Conservation (phyloP, 2,329 filamentous ascomycete genomes). For the Ambrosiella beaveri region DNA sequence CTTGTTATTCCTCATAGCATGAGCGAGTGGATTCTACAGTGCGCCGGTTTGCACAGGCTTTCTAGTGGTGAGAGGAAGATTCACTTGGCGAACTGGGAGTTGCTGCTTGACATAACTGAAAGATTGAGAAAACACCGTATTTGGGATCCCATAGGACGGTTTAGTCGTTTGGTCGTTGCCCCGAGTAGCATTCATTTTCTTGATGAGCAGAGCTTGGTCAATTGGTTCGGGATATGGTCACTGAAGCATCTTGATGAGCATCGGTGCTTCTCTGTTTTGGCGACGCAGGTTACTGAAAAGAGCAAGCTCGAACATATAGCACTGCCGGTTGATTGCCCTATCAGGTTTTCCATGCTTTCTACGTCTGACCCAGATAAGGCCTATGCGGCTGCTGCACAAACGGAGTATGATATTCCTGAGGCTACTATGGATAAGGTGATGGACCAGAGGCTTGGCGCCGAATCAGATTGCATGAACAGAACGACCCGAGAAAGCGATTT, state of each 20-base stretch:
- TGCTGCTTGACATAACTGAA: too few species aligned
- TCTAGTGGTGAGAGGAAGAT: too few species aligned
- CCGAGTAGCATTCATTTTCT: constrained; percentile 33
- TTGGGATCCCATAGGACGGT: too few species aligned
- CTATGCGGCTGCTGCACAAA: not conserved
- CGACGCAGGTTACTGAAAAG: constrained; percentile 22
- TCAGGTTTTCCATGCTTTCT: constrained; percentile 21
- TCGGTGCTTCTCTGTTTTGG: constrained; percentile 38
- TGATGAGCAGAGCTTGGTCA: constrained; percentile 44
- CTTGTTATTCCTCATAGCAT: not conserved
- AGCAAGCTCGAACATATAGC: not conserved
- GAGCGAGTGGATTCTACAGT: too few species aligned
- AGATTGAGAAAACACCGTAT: too few species aligned
- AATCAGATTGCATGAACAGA: too few species aligned
- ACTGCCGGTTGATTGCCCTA: constrained; percentile 5
- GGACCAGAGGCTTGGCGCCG: too few species aligned
- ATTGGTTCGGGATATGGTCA: constrained; percentile 46
- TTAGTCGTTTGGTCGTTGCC: constrained; percentile 19
- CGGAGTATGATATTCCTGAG: not conserved
- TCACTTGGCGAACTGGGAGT: too few species aligned
- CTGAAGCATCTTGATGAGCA: constrained; percentile 30
- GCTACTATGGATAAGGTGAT: too few species aligned
- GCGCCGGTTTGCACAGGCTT: too few species aligned
- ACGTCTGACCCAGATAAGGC: constrained; percentile 23
- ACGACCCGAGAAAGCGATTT: too few species aligned